These are phyloP conservation scores for Scytalidium sp. DNA, from an alignment of 2,329 filamentous ascomycete genomes.

Conservation along the genomic window DNA sequence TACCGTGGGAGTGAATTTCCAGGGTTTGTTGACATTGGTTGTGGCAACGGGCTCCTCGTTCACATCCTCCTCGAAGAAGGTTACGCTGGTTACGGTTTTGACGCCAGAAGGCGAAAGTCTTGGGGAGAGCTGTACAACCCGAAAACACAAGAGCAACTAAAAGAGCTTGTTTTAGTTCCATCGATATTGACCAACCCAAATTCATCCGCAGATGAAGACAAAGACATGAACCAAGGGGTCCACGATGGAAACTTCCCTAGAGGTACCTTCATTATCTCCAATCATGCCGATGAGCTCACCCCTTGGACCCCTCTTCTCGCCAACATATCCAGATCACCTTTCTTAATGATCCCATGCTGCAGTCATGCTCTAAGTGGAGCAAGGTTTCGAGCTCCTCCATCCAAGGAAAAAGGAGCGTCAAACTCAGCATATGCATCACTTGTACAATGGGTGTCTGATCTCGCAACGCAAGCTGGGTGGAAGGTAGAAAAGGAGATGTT, in stretches of 20 bases:
- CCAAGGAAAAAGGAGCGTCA: constrained; percentile 28
- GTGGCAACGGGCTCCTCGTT: constrained; percentile 89
- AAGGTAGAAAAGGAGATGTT: constrained; percentile 78
- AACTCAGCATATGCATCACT: constrained; percentile 80
- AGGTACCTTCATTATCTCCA: constrained; percentile 90
- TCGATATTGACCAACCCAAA: constrained; percentile 18
- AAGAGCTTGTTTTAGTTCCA: constrained; percentile 61
- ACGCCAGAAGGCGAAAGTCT: constrained; percentile 80
- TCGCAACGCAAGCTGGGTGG: constrained; percentile 73
- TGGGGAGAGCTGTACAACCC: constrained; percentile 68
- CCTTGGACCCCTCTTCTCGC: constrained; percentile 93
- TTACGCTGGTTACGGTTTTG: constrained; percentile 85
- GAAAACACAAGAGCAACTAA: constrained; percentile 44
- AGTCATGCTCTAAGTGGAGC: constrained; percentile 81
- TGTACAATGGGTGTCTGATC: constrained; percentile 69
- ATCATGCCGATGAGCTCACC: constrained; percentile 95
- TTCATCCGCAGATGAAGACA: constrained; percentile 8
- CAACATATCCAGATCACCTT: constrained; percentile 70
- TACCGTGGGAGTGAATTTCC: constrained; percentile 65
- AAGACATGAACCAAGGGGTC: constrained; percentile 38
- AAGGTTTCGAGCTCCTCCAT: constrained; percentile 64
- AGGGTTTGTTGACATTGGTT: constrained; percentile 94
- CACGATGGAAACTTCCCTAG: constrained; percentile 65
- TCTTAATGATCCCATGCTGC: constrained; percentile 94
- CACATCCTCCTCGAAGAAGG: constrained; percentile 79